Evolutionary conservation across 2,329 filamentous ascomycete species (phyloP).

Genomic region (Domatiomyces globalis): DNA sequence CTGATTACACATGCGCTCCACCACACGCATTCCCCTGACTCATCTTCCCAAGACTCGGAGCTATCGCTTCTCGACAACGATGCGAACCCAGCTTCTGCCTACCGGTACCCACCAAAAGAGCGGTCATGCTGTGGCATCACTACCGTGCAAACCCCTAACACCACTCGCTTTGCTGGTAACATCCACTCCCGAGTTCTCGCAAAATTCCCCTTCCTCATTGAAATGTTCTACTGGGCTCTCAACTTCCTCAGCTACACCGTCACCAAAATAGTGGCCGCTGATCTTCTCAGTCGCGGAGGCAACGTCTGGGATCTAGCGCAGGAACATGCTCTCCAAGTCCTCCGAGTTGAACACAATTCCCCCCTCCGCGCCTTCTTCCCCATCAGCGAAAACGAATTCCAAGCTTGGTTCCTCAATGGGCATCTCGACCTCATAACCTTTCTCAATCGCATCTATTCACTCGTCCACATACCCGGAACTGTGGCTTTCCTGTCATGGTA

Average conservation of each 20-base stretch:
- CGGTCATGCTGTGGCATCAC: slow-evolving; percentile 38
- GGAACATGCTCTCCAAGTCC: slow-evolving; percentile 30
- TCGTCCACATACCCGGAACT: slow-evolving; percentile 39
- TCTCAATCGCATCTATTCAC: slow-evolving; percentile 36
- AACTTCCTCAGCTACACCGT: slow-evolving; percentile 51
- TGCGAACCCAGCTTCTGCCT: slow-evolving; percentile 19
- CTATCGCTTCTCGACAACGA: slow-evolving; percentile 24
- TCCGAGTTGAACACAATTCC: slow-evolving; percentile 30
- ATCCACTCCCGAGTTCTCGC: slow-evolving; percentile 49
- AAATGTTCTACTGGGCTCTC: slow-evolving; percentile 62
- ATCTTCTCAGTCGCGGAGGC: slow-evolving; percentile 36
- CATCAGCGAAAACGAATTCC: slow-evolving; percentile 30
- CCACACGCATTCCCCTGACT: slow-evolving; percentile 6
- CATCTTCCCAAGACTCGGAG: slow-evolving; percentile 17
- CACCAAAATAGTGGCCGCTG: slow-evolving; percentile 39
- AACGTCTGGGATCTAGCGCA: slow-evolving; percentile 35
- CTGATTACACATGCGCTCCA: slow-evolving; percentile 5
- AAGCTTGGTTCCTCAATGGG: slow-evolving; percentile 31
- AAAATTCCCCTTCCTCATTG: slow-evolving; percentile 55
- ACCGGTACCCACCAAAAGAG: slow-evolving; percentile 35
- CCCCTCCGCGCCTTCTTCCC: slow-evolving; percentile 28
- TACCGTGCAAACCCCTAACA: slow-evolving; percentile 41
- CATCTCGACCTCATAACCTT: slow-evolving; percentile 31
- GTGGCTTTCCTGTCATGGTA: slow-evolving; percentile 33
- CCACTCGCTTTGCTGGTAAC: slow-evolving; percentile 46